These are phyloP conservation scores for Puccinia polysora DNA, from an alignment of 1,284 basidiomycete species.

Conservation along the genomic window DNA sequence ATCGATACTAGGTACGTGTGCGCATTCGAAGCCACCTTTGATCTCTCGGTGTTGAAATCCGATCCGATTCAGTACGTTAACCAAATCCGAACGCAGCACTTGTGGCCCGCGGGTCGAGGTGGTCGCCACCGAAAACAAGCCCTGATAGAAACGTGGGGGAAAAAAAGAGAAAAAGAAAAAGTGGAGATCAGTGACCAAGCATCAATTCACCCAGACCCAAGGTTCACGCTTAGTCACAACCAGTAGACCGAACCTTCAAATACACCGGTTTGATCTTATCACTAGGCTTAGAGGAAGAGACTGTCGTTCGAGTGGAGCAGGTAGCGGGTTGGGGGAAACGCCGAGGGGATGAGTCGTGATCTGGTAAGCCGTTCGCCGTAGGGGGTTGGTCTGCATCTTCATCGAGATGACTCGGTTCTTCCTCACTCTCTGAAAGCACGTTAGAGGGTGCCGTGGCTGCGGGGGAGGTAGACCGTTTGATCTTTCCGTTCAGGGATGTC, in stretches of 20 bases:
- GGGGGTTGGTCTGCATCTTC: slow-evolving; percentile 7
- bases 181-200: no score
- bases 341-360: background rate
- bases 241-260: slow-evolving; percentile 24
- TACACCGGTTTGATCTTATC: slow-evolving; percentile 43
- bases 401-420: slow-evolving; percentile 7
- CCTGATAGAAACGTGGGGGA: slow-evolving; percentile 50
- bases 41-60: slow-evolving; percentile 89
- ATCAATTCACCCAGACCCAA: no score
- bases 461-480: background rate
- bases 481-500: slow-evolving; percentile 18
- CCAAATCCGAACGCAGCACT: slow-evolving; percentile 76
- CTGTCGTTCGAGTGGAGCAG: slow-evolving; percentile 24
- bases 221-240: no score
- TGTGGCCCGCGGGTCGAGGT: slow-evolving; percentile 83
- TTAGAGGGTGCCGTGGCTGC: background rate
- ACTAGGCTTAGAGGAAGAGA: slow-evolving; percentile 13
- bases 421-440: slow-evolving; percentile 33
- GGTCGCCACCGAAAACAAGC: slow-evolving; percentile 68
- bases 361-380: slow-evolving; percentile 7
- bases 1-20: slow-evolving; percentile 88
- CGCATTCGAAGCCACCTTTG: slow-evolving; percentile 88
- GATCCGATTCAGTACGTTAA: slow-evolving; percentile 81
- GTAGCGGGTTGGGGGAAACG: slow-evolving; percentile 7
- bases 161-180: background rate